phyloP scores from a whole-genome alignment of 352 stramenopile species.

The Nothophytophthora sp. region DNA sequence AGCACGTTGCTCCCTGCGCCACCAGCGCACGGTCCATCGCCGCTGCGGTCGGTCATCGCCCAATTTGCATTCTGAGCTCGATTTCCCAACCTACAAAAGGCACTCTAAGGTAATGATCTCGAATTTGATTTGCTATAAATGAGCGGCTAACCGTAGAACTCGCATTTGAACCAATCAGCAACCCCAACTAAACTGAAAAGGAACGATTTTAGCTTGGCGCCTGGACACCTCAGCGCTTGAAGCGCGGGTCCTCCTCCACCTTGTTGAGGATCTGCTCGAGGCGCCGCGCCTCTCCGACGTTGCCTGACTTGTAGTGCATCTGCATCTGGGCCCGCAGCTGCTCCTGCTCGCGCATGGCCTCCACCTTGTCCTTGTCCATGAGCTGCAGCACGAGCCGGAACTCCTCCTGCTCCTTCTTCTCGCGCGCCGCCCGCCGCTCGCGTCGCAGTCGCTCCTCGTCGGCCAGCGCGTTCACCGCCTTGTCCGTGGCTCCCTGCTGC shows the following conservation, averaged over 20 bases:
- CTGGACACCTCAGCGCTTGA: slow-evolving; percentile 22
- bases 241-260: slow-evolving; percentile 49
- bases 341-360: slow-evolving; percentile 87
- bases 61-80: no score
- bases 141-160: no score
- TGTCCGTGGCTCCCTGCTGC: slow-evolving; percentile 15
- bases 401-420: slow-evolving; percentile 70
- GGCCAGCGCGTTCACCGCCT: slow-evolving; percentile 23
- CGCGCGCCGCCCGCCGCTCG: slow-evolving; percentile 52
- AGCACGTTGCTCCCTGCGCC: slow-evolving; percentile 11
- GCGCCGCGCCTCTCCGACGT: slow-evolving; percentile 82
- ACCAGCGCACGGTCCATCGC: not conserved
- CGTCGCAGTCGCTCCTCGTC: slow-evolving; percentile 72
- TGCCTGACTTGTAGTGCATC: slow-evolving; percentile 89
- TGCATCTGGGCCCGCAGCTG: slow-evolving; percentile 87
- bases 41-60: slow-evolving; percentile 6
- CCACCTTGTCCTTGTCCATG: slow-evolving; percentile 87
- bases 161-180: no score
- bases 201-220: no score
- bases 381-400: slow-evolving; percentile 77
- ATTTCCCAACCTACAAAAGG: no score
- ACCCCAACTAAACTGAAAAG: no score
- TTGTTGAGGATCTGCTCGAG: slow-evolving; percentile 83
- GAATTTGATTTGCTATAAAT: not conserved
- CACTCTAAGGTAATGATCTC: not conserved